Percentiles rank a stretch among this genome's conserved stretches.
phyloP scores from a whole-genome alignment of 2,329 filamentous ascomycete genomes.

The Chalaropsis ovoidea region DNA sequence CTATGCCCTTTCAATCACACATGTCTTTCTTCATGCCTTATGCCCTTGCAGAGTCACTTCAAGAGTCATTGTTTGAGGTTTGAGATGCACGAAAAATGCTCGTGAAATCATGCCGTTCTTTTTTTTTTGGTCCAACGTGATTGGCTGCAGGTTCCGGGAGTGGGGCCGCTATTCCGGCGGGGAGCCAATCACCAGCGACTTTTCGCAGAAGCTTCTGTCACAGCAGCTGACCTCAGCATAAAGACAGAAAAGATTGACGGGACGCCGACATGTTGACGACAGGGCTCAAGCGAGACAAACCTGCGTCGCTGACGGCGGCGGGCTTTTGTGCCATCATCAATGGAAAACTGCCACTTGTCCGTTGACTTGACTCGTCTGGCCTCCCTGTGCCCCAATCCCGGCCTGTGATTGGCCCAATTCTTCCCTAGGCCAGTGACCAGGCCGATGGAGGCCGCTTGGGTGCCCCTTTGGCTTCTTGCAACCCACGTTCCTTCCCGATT shows the following conservation, averaged over 20 bases:
- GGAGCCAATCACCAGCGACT: background rate
- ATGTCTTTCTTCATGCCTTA: background rate
- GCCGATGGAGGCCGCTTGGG: constrained; percentile 13
- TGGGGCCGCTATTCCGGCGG: background rate
- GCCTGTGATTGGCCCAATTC: constrained; percentile 5
- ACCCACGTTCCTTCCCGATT: constrained; percentile 5
- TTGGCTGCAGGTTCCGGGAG: background rate
- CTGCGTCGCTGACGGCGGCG: background rate
- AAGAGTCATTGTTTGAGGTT: no score
- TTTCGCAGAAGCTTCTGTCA: background rate
- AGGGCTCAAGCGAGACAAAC: background rate
- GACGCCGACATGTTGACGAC: background rate
- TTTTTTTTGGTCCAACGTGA: background rate
- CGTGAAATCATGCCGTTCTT: background rate
- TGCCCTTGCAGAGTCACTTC: background rate
- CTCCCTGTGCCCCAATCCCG: background rate
- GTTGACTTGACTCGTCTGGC: background rate
- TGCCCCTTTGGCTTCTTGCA: constrained; percentile 3
- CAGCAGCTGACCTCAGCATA: background rate
- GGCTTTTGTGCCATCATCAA: background rate
- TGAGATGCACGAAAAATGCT: background rate
- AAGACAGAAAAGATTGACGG: background rate
- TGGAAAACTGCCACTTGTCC: background rate
- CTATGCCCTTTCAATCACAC: background rate
- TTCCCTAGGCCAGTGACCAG: background rate